Evolutionary conservation across 208 protist species (phyloP).

Genomic region (Wallacemonas sp.): DNA sequence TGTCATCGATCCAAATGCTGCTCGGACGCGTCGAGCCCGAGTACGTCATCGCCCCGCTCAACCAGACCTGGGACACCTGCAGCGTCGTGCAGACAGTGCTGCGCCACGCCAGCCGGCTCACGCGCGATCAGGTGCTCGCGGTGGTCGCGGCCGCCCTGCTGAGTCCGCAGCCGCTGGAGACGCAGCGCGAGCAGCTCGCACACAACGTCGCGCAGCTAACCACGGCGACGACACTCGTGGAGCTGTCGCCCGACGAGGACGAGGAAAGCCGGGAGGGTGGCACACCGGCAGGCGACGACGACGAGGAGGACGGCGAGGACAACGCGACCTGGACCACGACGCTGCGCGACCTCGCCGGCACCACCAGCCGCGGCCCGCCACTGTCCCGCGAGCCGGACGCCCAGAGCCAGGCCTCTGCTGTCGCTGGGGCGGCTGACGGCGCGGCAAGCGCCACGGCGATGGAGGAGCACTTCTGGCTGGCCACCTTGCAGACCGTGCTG

Average conservation of each 20-base stretch:
- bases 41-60: conserved; percentile 67
- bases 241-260: conserved; percentile 9
- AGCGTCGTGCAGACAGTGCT: conserved; percentile 65
- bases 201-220: conserved; percentile 34
- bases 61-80: conserved; percentile 65
- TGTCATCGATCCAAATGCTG: conserved; percentile 41
- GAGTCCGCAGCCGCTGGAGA: conserved; percentile 39
- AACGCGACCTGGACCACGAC: neutral
- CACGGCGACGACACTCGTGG: neutral
- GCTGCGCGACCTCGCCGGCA: conserved; percentile 9
- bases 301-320: neutral
- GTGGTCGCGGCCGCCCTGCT: conserved; percentile 59
- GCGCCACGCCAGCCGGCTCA: conserved; percentile 23
- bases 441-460: neutral
- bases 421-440: too few relatives aligned
- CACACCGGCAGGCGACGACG: neutral
- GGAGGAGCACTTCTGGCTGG: conserved; percentile 19
- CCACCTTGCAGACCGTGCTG: neutral
- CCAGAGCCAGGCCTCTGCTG: too few relatives aligned
- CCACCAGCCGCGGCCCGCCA: too few relatives aligned
- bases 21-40: conserved; percentile 49
- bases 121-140: conserved; percentile 30
- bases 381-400: neutral
- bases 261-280: too few relatives aligned
- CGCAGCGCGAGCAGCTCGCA: conserved; percentile 35